Conservation (phyloP, 352 stramenopile species). For the Globisporangium polare region DNA sequence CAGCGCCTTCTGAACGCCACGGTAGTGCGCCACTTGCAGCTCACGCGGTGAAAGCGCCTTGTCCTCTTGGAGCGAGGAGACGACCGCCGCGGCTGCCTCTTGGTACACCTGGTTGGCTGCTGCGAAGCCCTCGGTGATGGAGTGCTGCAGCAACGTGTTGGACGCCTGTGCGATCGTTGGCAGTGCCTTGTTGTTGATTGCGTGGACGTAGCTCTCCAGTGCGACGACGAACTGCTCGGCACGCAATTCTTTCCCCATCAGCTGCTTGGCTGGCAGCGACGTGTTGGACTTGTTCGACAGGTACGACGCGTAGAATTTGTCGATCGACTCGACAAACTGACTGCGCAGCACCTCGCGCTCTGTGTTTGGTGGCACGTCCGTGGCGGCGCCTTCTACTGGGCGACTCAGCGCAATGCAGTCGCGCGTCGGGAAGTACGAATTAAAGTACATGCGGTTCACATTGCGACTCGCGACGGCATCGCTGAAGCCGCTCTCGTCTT, state of each 20-base stretch:
- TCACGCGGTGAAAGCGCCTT: slow-evolving; percentile 11
- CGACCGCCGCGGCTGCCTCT: slow-evolving; percentile 2
- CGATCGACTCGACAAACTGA: slow-evolving; percentile 55
- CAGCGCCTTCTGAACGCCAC: slow-evolving; percentile 23
- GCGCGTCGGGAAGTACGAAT: slow-evolving; percentile 35
- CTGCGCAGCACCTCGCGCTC: slow-evolving; percentile 32
- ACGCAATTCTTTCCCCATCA: slow-evolving; percentile 36
- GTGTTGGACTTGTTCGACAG: slow-evolving; percentile 29
- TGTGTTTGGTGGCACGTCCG: slow-evolving; percentile 6
- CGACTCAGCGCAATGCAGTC: slow-evolving; percentile 51
- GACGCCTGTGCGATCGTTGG: slow-evolving; percentile 44
- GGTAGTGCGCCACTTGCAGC: slow-evolving; percentile 27
- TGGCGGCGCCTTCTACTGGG: slow-evolving; percentile 31
- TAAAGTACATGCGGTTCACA: slow-evolving; percentile 54
- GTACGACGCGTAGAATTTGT: slow-evolving; percentile 41
- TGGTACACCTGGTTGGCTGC: slow-evolving; percentile 25
- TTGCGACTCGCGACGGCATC: slow-evolving; percentile 50
- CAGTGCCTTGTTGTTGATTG: slow-evolving; percentile 34
- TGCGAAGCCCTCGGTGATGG: slow-evolving; percentile 29
- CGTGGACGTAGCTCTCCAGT: slow-evolving; percentile 37
- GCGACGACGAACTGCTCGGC: slow-evolving; percentile 36
- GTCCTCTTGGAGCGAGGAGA: neutral
- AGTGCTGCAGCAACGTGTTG: slow-evolving; percentile 37
- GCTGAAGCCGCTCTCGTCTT: slow-evolving; percentile 50
- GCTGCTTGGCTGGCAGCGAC: slow-evolving; percentile 35